These are phyloP conservation scores for Leccinum fallax DNA, from an alignment of 1,284 basidiomycete species.

Conservation along the genomic window DNA sequence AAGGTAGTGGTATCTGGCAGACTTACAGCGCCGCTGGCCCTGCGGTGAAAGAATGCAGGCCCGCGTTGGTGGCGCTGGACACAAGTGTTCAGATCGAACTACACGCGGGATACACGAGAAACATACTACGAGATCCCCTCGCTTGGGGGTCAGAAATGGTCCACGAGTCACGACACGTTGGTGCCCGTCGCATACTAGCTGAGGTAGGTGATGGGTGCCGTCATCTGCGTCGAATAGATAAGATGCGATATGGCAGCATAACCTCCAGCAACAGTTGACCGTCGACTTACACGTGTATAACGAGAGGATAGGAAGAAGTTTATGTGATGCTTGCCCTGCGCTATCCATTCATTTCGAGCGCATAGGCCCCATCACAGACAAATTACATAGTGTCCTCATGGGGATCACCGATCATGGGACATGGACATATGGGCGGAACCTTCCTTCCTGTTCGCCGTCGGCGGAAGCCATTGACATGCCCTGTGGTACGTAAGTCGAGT, in stretches of 20 bases:
- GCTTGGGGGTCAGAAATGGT: conserved; percentile 45
- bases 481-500: neutral
- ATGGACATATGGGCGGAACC: neutral
- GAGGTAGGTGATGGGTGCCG: conserved; percentile 38
- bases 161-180: conserved; percentile 44
- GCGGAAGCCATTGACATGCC: neutral
- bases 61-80: neutral
- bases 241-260: conserved; percentile 46
- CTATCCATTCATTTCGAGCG: neutral
- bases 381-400: neutral
- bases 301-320: neutral
- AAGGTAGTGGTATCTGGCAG: neutral
- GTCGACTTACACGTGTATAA: conserved; percentile 25
- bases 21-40: neutral
- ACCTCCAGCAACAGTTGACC: conserved; percentile 54
- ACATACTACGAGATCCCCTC: conserved; percentile 55
- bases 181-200: conserved; percentile 22
- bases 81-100: neutral
- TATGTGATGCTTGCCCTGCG: neutral
- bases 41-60: neutral
- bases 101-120: neutral
- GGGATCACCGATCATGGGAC: neutral
- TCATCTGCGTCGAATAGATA: conserved; percentile 48
- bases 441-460: neutral
- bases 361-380: neutral